A percentile compares a stretch with the other conserved stretches of the same genome.
Conservation (phyloP, 768 basidiomycete genomes). For the Guyanaporus albipodus region DNA sequence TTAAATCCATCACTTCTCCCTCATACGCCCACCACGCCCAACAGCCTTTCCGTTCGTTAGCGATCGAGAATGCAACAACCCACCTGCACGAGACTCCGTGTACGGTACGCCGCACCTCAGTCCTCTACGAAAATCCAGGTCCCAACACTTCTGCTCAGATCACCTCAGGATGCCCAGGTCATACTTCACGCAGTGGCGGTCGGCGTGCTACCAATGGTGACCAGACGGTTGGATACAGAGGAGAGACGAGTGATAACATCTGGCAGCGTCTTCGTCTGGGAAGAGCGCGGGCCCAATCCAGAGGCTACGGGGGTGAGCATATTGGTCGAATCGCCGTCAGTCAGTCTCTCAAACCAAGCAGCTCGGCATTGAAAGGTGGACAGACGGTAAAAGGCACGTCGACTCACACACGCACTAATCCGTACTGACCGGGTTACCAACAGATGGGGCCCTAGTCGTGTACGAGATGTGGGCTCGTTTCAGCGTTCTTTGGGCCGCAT, state of each 20-base stretch:
- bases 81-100: slow-evolving; percentile 60
- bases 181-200: slow-evolving; percentile 71
- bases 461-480: slow-evolving; percentile 57
- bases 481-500: background rate
- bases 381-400: slow-evolving; percentile 55
- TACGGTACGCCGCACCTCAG: slow-evolving; percentile 31
- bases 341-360: slow-evolving; percentile 23
- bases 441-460: slow-evolving; percentile 76
- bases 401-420: background rate
- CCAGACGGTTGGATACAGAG: slow-evolving; percentile 69
- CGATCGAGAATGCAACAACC: slow-evolving; percentile 55
- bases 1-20: slow-evolving; percentile 27
- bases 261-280: slow-evolving; percentile 80
- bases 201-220: slow-evolving; percentile 58
- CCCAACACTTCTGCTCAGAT: slow-evolving; percentile 29
- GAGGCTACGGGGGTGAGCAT: slow-evolving; percentile 61
- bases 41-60: slow-evolving; percentile 8
- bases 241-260: slow-evolving; percentile 67
- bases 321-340: slow-evolving; percentile 1
- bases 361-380: slow-evolving; percentile 81
- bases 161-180: slow-evolving; percentile 62
- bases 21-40: slow-evolving; percentile 18
- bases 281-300: slow-evolving; percentile 66
- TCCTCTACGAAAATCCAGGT: background rate
- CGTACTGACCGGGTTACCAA: slow-evolving; percentile 5